Percentiles rank a stretch among this genome's conserved stretches.
Evolutionary conservation across 169 alveolate genomes (phyloP).

Genomic region (Cryptosporidium canis): DNA sequence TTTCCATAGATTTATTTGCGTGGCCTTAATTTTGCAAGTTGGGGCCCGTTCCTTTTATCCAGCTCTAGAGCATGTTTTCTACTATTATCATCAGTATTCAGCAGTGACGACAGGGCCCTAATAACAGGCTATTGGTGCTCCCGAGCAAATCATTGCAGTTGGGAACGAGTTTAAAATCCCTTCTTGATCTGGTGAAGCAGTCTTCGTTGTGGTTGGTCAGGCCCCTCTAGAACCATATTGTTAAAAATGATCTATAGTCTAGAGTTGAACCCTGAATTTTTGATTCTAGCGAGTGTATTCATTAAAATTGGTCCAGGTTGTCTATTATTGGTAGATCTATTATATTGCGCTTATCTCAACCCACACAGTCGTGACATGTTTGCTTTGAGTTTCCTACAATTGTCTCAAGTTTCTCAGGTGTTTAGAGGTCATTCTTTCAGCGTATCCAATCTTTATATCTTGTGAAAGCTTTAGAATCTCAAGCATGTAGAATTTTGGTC

Average conservation of each 20-base stretch:
- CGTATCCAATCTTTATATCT: not conserved
- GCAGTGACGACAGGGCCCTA: conserved; percentile 5
- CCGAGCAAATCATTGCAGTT: not conserved
- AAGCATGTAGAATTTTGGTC: not conserved
- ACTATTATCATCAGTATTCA: conserved; percentile 3
- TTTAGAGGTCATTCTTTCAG: not conserved
- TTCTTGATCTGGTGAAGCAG: not conserved
- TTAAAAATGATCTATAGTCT: not conserved
- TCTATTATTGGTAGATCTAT: not conserved
- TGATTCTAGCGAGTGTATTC: not conserved
- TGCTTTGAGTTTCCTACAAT: not conserved
- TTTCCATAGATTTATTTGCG: not conserved
- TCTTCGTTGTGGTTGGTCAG: conserved; percentile 4
- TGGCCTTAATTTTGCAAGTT: not conserved
- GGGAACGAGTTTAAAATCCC: not conserved
- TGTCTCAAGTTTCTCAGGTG: not conserved
- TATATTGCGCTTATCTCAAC: not conserved
- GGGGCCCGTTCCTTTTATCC: conserved; percentile 2
- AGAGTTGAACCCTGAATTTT: not conserved
- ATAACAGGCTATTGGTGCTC: not conserved
- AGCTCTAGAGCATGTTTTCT: conserved; percentile 17
- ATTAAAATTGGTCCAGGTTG: not conserved
- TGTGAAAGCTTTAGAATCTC: not conserved
- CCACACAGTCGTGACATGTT: not conserved
- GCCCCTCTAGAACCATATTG: not conserved